Conservation (phyloP, 768 basidiomycete genomes). For the Dentipellis sp. region DNA sequence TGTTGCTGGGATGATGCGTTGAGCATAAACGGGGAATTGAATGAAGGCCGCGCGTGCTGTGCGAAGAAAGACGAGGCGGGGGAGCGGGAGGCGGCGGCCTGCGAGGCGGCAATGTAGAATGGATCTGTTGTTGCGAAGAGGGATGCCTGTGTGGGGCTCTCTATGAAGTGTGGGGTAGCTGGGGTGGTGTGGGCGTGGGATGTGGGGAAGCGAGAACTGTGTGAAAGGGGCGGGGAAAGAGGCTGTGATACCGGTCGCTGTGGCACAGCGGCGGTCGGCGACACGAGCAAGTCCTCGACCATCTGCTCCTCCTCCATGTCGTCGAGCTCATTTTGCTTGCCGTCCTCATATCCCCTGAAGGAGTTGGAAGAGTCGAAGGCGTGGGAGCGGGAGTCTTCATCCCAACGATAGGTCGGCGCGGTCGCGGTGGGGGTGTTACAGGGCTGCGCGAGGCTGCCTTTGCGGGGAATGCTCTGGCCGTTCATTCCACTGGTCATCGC, state of each 20-base stretch:
- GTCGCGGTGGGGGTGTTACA: constrained; percentile 32
- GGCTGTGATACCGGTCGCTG: constrained; percentile 1
- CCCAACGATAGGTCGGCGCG: constrained; percentile 19
- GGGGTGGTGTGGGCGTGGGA: constrained; percentile 17
- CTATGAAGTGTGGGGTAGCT: constrained; percentile 8
- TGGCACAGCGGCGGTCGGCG: constrained; percentile 20
- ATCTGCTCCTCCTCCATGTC: constrained; percentile 34
- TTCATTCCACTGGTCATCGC: constrained; percentile 6
- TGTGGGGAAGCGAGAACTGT: constrained; percentile 8
- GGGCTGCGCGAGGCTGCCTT: constrained; percentile 28
- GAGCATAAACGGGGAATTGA: constrained; percentile 11
- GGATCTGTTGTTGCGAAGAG: constrained; percentile 39
- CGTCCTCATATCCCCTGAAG: constrained; percentile 16
- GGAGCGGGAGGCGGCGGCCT: constrained; percentile 14
- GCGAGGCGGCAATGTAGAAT: constrained; percentile 38
- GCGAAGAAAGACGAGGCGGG: constrained; percentile 10
- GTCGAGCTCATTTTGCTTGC: constrained; percentile 19
- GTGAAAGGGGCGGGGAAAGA: background rate
- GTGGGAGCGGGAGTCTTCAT: constrained; percentile 16
- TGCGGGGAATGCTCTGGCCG: constrained; percentile 18
- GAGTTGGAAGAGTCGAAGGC: constrained; percentile 1
- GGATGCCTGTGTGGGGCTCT: constrained; percentile 12
- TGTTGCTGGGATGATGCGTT: constrained; percentile 2
- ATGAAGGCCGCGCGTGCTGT: constrained; percentile 7
- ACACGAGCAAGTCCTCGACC: constrained; percentile 36